A percentile compares a stretch with the other conserved stretches of the same genome.
Evolutionary conservation across 2,329 filamentous ascomycete species (phyloP).

Genomic region (Pseudogymnoascus sp.): DNA sequence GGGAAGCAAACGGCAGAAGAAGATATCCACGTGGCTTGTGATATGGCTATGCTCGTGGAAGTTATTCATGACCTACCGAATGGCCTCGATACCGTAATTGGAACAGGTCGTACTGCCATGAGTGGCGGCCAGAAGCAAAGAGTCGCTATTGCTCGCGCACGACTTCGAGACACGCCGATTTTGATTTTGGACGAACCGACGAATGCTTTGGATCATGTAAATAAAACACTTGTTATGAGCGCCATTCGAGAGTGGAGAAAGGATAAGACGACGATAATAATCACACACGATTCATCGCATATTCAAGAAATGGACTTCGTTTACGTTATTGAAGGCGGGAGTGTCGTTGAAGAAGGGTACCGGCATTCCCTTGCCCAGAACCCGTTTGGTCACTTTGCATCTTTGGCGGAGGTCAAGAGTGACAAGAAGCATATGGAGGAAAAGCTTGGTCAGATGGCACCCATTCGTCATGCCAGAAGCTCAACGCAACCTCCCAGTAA

Average conservation of each 20-base stretch:
- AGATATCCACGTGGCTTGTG: conserved; percentile 55
- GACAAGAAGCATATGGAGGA: background rate
- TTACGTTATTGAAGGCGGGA: conserved; percentile 68
- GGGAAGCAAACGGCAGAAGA: conserved; percentile 41
- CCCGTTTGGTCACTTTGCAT: conserved; percentile 40
- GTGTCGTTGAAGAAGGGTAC: conserved; percentile 62
- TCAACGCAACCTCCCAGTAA: background rate
- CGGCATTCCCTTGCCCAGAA: conserved; percentile 46
- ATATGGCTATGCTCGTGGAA: conserved; percentile 61
- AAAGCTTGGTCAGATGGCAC: background rate
- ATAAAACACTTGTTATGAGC: conserved; percentile 60
- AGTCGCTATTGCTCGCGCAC: conserved; percentile 71
- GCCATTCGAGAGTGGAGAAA: conserved; percentile 69
- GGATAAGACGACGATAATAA: conserved; percentile 82
- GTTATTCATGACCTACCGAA: conserved; percentile 60
- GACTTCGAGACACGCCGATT: conserved; percentile 68
- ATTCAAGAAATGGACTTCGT: conserved; percentile 68
- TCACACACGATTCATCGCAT: conserved; percentile 81
- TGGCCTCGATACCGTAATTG: conserved; percentile 66
- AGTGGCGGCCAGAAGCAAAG: conserved; percentile 84
- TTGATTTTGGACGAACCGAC: conserved; percentile 85
- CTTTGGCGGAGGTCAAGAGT: conserved; percentile 13
- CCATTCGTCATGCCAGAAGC: background rate
- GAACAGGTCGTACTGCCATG: conserved; percentile 59
- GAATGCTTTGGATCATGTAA: conserved; percentile 74